Percentiles rank a stretch among this genome's conserved stretches.
phyloP scores from a whole-genome alignment of 352 stramenopile genomes.

The Globisporangium camurandrum region DNA sequence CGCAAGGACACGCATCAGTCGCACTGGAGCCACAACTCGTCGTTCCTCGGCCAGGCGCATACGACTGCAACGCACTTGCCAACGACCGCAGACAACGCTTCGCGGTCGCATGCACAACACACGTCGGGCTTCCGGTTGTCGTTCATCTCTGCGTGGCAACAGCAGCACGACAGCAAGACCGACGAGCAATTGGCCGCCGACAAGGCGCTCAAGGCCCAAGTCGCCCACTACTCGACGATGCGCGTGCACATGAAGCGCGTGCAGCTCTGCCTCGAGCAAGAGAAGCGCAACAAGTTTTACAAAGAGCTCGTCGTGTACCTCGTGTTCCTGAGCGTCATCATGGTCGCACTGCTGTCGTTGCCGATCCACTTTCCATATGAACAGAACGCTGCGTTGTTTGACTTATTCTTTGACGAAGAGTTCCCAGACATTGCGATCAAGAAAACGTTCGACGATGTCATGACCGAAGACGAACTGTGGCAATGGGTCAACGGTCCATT shows the following conservation, averaged over 20 bases:
- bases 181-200: slow-evolving; percentile 32
- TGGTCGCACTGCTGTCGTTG: slow-evolving; percentile 53
- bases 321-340: slow-evolving; percentile 54
- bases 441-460: slow-evolving; percentile 64
- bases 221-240: slow-evolving; percentile 73
- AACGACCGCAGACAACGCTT: no score
- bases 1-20: slow-evolving; percentile 4
- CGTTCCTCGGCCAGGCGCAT: slow-evolving; percentile 1
- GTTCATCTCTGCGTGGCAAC: slow-evolving; percentile 3
- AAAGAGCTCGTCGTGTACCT: slow-evolving; percentile 69
- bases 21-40: slow-evolving; percentile 8
- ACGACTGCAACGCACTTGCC: neutral
- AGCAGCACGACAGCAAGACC: slow-evolving; percentile 12
- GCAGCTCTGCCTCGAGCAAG: slow-evolving; percentile 69
- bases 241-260: slow-evolving; percentile 81
- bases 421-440: slow-evolving; percentile 45
- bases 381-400: slow-evolving; percentile 48
- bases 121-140: slow-evolving; percentile 3
- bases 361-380: slow-evolving; percentile 70
- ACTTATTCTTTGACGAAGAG: slow-evolving; percentile 50
- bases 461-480: slow-evolving; percentile 64
- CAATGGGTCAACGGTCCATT: slow-evolving; percentile 58
- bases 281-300: slow-evolving; percentile 30
- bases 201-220: slow-evolving; percentile 39
- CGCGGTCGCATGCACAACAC: neutral